phyloP scores from a whole-genome alignment of 2,329 filamentous ascomycete species.

The Rhynchosporium graminicola region DNA sequence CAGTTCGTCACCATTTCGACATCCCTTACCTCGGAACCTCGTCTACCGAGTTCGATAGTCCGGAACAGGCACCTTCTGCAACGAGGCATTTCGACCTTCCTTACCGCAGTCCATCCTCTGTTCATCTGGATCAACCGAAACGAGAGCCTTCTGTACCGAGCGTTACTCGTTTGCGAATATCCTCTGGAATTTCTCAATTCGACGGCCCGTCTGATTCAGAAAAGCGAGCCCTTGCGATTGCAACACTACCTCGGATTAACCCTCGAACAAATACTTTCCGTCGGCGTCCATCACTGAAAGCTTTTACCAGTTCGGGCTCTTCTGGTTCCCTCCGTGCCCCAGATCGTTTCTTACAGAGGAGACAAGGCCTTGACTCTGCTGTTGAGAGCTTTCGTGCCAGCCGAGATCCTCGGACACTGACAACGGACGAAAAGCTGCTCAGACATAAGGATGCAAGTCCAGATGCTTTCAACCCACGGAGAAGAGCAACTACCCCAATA shows the following conservation, averaged over 20 bases:
- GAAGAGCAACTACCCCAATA: conserved; percentile 35
- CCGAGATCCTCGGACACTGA: conserved; percentile 49
- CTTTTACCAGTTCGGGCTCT: conserved; percentile 26
- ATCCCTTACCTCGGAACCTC: conserved; percentile 2
- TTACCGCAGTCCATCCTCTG: too few relatives aligned
- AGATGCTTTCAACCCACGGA: conserved; percentile 55
- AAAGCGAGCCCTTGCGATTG: conserved; percentile 13
- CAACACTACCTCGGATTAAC: conserved; percentile 30
- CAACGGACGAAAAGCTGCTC: conserved; percentile 48
- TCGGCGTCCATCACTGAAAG: conserved; percentile 30
- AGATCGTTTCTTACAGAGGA: conserved; percentile 61
- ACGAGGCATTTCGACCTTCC: too few relatives aligned
- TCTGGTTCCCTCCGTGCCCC: conserved; percentile 40
- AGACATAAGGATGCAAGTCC: conserved; percentile 46
- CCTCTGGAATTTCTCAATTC: conserved; percentile 7
- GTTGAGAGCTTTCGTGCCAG: conserved; percentile 52
- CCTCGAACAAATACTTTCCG: conserved; percentile 21
- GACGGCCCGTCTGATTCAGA: conserved; percentile 30
- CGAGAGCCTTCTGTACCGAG: neutral
- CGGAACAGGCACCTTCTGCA: too few relatives aligned
- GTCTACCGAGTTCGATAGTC: neutral
- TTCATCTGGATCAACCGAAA: neutral
- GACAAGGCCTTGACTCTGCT: conserved; percentile 44
- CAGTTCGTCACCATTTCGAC: conserved; percentile 10
- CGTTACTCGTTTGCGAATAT: neutral